Base-by-base conservation (phyloP, 805 yeast species). In the Nakazawaea populi region DNA sequence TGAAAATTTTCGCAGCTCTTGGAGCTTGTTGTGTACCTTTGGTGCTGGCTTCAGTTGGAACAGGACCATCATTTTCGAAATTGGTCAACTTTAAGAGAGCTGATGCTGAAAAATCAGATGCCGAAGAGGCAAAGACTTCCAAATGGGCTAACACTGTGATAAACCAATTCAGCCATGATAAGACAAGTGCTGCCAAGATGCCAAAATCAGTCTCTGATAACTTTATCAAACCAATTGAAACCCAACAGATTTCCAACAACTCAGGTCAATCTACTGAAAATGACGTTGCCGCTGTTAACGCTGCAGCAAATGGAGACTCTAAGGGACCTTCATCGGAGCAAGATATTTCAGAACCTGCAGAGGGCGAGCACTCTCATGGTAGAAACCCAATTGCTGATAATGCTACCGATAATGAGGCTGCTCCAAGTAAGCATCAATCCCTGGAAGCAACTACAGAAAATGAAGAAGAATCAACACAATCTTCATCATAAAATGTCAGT, bases 1-100 rank as follows among this genome's bases (percentile, higher is more conserved):
- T 51, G 18, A 51, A 51, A 39, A 40, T 39, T 6, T 39, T 46
- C n/a, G 42, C 42, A 5, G 47, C 49, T 29, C 44, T 51, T 30
- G 47, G 44, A 4, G 47, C 44, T 7, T 36, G 50, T 38, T 24
- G 34, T 27, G 30, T 39, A 5, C 53, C 53, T 12, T 37, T 51
- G 30, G 36, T 37, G 12, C 14, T 31, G 14, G 40, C 47, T 7
- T 42, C 50, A 5, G 6, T 11, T 24, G 14, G 36, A 10, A 43
- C 42, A 6, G 47, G 53, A n/a, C 53, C 53, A 12, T 41, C 47
- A 5, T 51, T 34, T 32, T 37, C 42, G 9, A 51, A 46, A 38
- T 51, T 51, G 45, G 43, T 51, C 45, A 50, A 46, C 14, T 42
- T 46, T 14, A 51, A 51, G 37, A 27, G 43, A 32, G 42, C 38